Percentiles rank a stretch among this genome's conserved stretches.
Evolutionary conservation across 164 flowering plant species (phyloP).

Genomic region (Vitis labrusca): DNA sequence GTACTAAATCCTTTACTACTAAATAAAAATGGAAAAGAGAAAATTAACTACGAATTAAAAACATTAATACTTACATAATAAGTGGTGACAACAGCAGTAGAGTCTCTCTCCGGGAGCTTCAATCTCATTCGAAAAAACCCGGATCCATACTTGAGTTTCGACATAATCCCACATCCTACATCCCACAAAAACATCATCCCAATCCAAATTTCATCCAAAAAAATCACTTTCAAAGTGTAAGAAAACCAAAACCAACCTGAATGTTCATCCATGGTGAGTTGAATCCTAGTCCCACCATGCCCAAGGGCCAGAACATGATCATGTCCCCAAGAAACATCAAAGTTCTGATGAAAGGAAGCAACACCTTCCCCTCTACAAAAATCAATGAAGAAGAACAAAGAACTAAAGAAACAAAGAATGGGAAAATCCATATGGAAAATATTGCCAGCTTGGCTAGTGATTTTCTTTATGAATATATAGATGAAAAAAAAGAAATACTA

Average conservation of each 20-base stretch:
- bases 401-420: too few relatives aligned
- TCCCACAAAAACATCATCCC: neutral
- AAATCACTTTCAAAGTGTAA: neutral
- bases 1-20: neutral
- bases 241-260: conserved; percentile 24
- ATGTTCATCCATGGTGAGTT: conserved; percentile 41
- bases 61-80: conserved; percentile 38
- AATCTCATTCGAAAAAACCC: conserved; percentile 54
- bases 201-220: too few relatives aligned
- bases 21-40: neutral
- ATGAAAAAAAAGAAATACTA: too few relatives aligned
- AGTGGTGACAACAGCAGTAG: conserved; percentile 62
- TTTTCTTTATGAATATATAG: too few relatives aligned
- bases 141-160: conserved; percentile 42
- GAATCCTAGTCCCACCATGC: conserved; percentile 35
- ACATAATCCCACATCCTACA: conserved; percentile 59
- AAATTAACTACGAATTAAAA: neutral
- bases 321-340: conserved; percentile 38
- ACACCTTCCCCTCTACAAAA: too few relatives aligned
- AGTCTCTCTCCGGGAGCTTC: conserved; percentile 41
- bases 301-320: conserved; percentile 22
- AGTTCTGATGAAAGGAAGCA: conserved; percentile 32
- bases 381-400: too few relatives aligned
- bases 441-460: too few relatives aligned
- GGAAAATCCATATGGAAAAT: too few relatives aligned